A percentile compares a stretch with the other conserved stretches of the same genome.
phyloP scores from a whole-genome alignment of 2,329 filamentous ascomycete genomes.

The Thelonectria olida region DNA sequence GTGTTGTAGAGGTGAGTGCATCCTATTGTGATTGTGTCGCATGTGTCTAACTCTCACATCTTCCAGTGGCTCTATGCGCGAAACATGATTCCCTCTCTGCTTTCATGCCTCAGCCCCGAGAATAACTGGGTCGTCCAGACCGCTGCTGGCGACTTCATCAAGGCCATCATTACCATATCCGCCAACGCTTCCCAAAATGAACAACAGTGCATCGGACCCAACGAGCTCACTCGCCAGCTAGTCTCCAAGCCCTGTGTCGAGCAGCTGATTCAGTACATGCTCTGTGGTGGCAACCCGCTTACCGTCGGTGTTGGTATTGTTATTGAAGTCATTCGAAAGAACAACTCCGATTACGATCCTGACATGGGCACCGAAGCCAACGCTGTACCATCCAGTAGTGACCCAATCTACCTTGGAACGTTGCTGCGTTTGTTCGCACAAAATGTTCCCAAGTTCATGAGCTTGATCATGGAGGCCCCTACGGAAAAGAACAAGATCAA shows the following conservation, averaged over 20 bases:
- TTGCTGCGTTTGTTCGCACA: constrained; percentile 88
- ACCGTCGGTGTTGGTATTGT: constrained; percentile 97
- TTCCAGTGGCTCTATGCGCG: constrained; percentile 89
- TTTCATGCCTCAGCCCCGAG: constrained; percentile 86
- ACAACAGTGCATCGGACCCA: constrained; percentile 97
- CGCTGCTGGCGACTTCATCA: constrained; percentile 95
- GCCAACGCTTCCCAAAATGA: constrained; percentile 98
- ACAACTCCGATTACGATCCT: constrained; percentile 98
- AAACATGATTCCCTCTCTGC: constrained; percentile 84
- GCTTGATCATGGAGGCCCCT: constrained; percentile 81
- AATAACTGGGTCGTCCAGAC: constrained; percentile 93
- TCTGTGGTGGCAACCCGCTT: constrained; percentile 89
- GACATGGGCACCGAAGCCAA: constrained; percentile 86
- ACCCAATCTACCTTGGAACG: constrained; percentile 95
- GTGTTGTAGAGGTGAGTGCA: constrained; percentile 84
- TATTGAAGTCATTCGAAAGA: constrained; percentile 98
- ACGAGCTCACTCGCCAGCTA: constrained; percentile 93
- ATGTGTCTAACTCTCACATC: constrained; percentile 22
- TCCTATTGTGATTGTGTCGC: constrained; percentile 2
- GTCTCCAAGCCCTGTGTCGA: constrained; percentile 88
- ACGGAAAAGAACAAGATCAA: constrained; percentile 78
- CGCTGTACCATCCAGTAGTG: constrained; percentile 81
- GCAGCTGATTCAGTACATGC: constrained; percentile 89
- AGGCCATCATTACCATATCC: constrained; percentile 98
- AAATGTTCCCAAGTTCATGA: constrained; percentile 94